Evolutionary conservation across 2,329 filamentous ascomycete species (phyloP), one percentile per base, ranked within the genome.

Genomic region (Epichloe bromicola): DNA sequence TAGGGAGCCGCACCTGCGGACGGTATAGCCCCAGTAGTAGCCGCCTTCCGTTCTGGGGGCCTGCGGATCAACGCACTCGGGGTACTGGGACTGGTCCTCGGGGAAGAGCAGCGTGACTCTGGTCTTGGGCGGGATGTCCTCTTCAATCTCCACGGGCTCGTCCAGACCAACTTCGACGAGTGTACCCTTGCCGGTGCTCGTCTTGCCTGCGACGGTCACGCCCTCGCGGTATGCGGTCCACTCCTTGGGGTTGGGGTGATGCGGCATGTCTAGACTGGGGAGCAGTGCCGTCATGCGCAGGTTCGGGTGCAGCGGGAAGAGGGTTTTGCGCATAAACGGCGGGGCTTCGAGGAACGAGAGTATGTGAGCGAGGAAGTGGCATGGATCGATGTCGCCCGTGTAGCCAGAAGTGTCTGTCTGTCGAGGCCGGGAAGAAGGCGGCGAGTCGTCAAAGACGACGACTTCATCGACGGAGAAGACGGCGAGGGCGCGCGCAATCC

Each of bases 391-490:
- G 61, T 82, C 85, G 55, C 82, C 85, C 1, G 85, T 88, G 68
- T 81, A 75, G 59, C 71, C 66, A 46, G 72, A 66, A 48, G 72
- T 70, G 58, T 80, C 75, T 48, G 76, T 70, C 19, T 65, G 67
- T 26, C 61, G 64, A 33, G 72, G 68, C 34, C 75, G 74, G 34
- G 71, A 61, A 14, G 73, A 67, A 6, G 59, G 47, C 2, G 74
- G 74, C 37, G 73, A 74, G 67, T 94, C 88, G 61, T 91, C 82
- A 65, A 86, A 95, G 50, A 95, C 71, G 48, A 95, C 75, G 33
- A 94, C 75, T 68, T 95, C 88, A 63, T 95, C 88, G 57, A 95
- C 77, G 60, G 80, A 84, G 68, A 93, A 94, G 55, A 94, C 83
- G 54, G 86, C 85, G 48, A 88, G 76, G 36, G 87, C 86, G 49